These are phyloP conservation scores for Geotrichum reessii DNA, from an alignment of 1,139 yeast genomes.

Conservation along the genomic window DNA sequence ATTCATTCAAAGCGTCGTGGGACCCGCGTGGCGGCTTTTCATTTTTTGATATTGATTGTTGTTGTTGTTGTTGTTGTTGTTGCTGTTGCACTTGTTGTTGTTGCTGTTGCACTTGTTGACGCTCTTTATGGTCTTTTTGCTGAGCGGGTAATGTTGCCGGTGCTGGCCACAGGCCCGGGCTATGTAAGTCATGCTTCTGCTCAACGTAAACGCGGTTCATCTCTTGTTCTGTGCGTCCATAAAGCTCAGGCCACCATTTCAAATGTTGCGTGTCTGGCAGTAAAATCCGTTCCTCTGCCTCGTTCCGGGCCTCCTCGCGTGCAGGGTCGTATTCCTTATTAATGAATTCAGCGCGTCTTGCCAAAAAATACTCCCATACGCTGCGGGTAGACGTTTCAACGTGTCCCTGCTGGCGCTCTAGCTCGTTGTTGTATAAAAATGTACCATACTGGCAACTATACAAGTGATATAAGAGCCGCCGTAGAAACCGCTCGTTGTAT, in stretches of 20 bases:
- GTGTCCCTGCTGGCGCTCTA: conserved; percentile 46
- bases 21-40: background rate
- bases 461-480: conserved; percentile 77
- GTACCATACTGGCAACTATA: conserved; percentile 96
- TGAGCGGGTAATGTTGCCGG: background rate
- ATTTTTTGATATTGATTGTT: background rate
- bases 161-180: background rate
- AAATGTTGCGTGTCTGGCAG: conserved; percentile 64
- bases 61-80: background rate
- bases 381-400: conserved; percentile 54
- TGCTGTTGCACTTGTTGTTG: background rate
- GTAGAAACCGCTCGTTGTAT: conserved; percentile 79
- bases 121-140: background rate
- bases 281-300: conserved; percentile 43
- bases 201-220: conserved; percentile 46
- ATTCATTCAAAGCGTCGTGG: background rate
- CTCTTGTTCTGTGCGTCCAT: conserved; percentile 72
- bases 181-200: background rate
- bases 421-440: conserved; percentile 70
- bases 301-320: conserved; percentile 20
- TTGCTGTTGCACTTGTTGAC: background rate
- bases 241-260: conserved; percentile 84
- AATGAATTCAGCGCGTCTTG: conserved; percentile 65
- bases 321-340: conserved; percentile 33
- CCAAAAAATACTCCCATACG: conserved; percentile 90